phyloP scores from a whole-genome alignment of 306 rosid species.

The Senna tora region DNA sequence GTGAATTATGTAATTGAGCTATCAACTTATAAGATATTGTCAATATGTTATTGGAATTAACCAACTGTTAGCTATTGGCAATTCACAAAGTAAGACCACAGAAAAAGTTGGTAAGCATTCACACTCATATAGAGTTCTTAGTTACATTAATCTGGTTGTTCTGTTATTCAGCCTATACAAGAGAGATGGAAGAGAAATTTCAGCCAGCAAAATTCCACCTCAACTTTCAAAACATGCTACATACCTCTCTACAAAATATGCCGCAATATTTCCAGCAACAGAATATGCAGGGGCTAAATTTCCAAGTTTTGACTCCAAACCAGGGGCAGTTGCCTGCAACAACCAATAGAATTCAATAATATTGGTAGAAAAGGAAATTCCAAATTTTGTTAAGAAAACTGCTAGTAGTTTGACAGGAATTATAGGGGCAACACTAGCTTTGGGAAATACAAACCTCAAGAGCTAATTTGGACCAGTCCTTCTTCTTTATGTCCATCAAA shows the following conservation, averaged over 20 bases:
- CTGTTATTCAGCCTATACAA: constrained; percentile 2
- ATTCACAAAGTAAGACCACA: neutral
- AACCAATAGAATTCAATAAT: constrained; percentile 32
- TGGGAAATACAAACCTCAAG: constrained; percentile 62
- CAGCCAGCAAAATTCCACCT: neutral
- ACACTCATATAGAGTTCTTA: neutral
- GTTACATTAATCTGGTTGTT: neutral
- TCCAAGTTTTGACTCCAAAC: constrained; percentile 86
- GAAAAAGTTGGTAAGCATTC: constrained; percentile 17
- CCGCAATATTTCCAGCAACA: constrained; percentile 77
- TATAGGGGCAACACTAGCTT: constrained; percentile 2
- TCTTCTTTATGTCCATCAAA: constrained; percentile 80
- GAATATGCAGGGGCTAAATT: constrained; percentile 81
- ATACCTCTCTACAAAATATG: constrained; percentile 82
- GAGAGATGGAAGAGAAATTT: neutral
- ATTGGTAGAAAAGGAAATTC: constrained; percentile 12
- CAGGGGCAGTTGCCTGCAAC: constrained; percentile 83
- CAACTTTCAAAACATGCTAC: constrained; percentile 16
- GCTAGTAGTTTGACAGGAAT: neutral
- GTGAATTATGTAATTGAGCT: constrained; percentile 16
- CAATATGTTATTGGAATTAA: constrained; percentile 2
- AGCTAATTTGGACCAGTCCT: constrained; percentile 69
- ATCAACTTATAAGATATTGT: constrained; percentile 22
- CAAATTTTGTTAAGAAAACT: neutral
- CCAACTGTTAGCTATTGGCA: neutral